Base-by-base conservation (phyloP, 805 yeast genomes). In the Debaryomyces prosopidis region DNA sequence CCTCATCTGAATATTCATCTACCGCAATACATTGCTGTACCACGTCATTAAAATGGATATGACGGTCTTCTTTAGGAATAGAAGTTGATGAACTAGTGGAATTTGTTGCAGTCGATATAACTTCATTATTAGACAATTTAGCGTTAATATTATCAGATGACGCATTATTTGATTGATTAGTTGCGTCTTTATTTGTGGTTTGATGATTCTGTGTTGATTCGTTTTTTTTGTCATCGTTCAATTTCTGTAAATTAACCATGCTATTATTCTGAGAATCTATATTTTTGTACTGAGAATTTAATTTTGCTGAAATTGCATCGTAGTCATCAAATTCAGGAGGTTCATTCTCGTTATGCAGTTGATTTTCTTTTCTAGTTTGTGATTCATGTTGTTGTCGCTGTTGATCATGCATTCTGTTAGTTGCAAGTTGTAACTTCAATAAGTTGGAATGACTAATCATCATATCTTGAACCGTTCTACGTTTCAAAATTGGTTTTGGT, bases 1-100 rank as follows among this genome's bases (percentile, higher is more conserved):
- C 55, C 30, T 57, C 66, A 35, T 60, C 62, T 32, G 58, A 52
- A 38, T 48, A 59, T 10, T 59, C 59, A 46, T 77, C 82, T 9
- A 91, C 62, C 0, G 96, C 91, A 50, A 88, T 83, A 65, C 99
- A 94, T 65, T 94, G 99, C 63, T 89, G 91, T 27, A 94, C 99
- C 43, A 90, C 82, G 61, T 89, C 95, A 63, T 86, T 94, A 69
- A 94, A 94, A 66, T 91, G 98, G 49, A 94, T 91, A 55, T 80
- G 96, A 49, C 95, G 80, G 52, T 69, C 75, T 31, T 62, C 66
- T 45, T 71, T 72, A 17, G 53, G 14, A 38, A 17, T 4, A 27
- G 28, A 16, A 12, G 41, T 12, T 16, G 41, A 38, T 5, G 19
- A 6, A 30, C 11, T 30, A n/a, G 33, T 30, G 14, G 33, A 30